Evolutionary conservation across 2,329 filamentous ascomycete species (phyloP).

Genomic region (Raffaelea deltoideospora): DNA sequence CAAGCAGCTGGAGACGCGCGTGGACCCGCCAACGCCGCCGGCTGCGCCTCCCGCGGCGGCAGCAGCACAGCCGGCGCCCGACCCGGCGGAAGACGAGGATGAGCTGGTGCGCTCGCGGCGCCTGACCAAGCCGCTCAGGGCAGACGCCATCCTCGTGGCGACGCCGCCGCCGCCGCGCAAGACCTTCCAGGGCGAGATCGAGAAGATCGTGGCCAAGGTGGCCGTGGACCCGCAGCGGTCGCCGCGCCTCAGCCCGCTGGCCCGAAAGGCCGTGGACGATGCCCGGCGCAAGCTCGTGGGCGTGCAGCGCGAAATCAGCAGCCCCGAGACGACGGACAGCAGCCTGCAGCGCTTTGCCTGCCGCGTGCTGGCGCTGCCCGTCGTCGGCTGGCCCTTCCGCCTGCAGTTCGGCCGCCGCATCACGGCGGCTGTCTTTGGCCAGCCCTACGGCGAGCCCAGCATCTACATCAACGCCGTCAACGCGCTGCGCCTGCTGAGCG

Average conservation of each 20-base stretch:
- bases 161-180: conserved; percentile 19
- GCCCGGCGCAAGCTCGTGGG: conserved; percentile 33
- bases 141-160: conserved; percentile 29
- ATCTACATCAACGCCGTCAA: conserved; percentile 59
- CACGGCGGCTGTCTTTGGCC: conserved; percentile 53
- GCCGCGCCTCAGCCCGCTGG: conserved; percentile 33
- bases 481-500: conserved; percentile 51
- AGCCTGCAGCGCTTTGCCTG: conserved; percentile 33
- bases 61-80: conserved; percentile 10
- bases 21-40: conserved; percentile 28
- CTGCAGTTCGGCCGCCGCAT: conserved; percentile 52
- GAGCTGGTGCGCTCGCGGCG: conserved; percentile 18
- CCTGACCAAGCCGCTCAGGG: conserved; percentile 24
- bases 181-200: conserved; percentile 25
- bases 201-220: conserved; percentile 28
- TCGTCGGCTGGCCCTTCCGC: conserved; percentile 52
- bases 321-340: conserved; percentile 30
- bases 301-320: conserved; percentile 38
- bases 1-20: conserved; percentile 48
- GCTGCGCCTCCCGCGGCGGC: conserved; percentile 9
- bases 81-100: conserved; percentile 10
- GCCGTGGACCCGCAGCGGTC: conserved; percentile 31
- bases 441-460: conserved; percentile 54
- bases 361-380: conserved; percentile 29
- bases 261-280: conserved; percentile 32